These are phyloP conservation scores for Closterium sp. DNA, from an alignment of 139 green algal species.

Conservation along the genomic window DNA sequence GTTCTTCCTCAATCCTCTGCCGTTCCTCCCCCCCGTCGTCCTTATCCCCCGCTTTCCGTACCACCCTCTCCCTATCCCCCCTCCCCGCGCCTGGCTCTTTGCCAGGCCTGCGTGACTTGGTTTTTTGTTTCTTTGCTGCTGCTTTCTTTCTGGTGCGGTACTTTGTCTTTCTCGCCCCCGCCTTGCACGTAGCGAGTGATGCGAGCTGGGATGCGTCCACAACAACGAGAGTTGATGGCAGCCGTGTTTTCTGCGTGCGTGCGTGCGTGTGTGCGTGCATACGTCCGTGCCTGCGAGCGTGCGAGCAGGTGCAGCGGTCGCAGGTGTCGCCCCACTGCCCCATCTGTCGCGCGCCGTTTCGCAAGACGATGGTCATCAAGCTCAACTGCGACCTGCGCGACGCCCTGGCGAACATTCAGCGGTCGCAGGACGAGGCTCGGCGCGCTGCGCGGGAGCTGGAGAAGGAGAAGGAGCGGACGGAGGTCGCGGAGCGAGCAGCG, in stretches of 20 bases:
- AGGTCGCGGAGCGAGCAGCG: neutral
- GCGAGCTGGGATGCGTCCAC: too few relatives aligned
- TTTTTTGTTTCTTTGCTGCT: neutral
- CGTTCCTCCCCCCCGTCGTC: neutral
- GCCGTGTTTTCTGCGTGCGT: neutral
- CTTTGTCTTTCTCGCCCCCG: neutral
- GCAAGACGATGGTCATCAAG: neutral
- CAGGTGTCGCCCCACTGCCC: conserved; percentile 24
- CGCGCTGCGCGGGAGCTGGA: neutral
- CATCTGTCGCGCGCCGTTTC: conserved; percentile 30
- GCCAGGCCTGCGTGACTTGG: neutral
- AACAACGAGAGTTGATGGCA: too few relatives aligned
- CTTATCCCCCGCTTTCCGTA: too few relatives aligned
- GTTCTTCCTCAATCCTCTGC: too few relatives aligned
- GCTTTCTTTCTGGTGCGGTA: neutral
- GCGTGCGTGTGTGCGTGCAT: neutral
- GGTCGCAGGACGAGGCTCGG: neutral
- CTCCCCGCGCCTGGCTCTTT: too few relatives aligned
- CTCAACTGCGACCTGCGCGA: conserved; percentile 45
- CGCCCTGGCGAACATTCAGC: conserved; percentile 8
- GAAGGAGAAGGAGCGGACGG: conserved; percentile 6
- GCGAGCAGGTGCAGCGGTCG: conserved; percentile 11
- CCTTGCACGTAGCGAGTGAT: too few relatives aligned
- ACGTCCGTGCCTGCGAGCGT: neutral
- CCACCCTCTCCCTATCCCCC: neutral